Percentiles rank a stretch among this genome's conserved stretches.
phyloP scores from a whole-genome alignment of 2,329 filamentous ascomycete species.

The Davidsoniella eucalypti region DNA sequence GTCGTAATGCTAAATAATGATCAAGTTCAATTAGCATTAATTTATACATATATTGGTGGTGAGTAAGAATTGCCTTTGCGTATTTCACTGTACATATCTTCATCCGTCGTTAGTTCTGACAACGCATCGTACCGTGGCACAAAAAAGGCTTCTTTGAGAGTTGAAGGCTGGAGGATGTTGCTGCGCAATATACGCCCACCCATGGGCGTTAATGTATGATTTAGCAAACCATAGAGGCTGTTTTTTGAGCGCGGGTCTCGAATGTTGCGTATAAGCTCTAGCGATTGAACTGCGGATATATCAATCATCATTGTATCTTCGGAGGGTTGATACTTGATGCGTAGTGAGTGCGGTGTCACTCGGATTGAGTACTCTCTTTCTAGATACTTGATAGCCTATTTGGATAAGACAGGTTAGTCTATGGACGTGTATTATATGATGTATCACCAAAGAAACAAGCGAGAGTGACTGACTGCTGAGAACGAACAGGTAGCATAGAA shows the following conservation, averaged over 20 bases:
- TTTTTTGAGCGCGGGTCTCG: constrained; percentile 62
- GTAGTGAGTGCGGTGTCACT: constrained; percentile 64
- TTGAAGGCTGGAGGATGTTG: constrained; percentile 80
- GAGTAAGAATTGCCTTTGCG: constrained; percentile 38
- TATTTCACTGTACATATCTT: constrained; percentile 68
- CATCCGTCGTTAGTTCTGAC: constrained; percentile 62
- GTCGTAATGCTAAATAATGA: constrained; percentile 15
- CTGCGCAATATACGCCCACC: constrained; percentile 67
- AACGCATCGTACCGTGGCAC: constrained; percentile 63
- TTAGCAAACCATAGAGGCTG: constrained; percentile 70
- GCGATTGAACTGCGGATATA: constrained; percentile 64
- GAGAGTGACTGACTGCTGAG: constrained; percentile 47
- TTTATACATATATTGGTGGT: neutral
- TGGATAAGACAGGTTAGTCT: constrained; percentile 13
- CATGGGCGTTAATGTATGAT: constrained; percentile 78
- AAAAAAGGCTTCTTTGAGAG: constrained; percentile 47
- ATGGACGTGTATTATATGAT: neutral
- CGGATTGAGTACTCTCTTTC: constrained; percentile 50
- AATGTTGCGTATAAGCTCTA: constrained; percentile 83
- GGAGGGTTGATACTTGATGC: constrained; percentile 73
- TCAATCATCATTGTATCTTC: constrained; percentile 96
- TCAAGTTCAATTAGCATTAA: neutral
- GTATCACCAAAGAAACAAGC: neutral
- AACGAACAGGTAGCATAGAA: constrained; percentile 76
- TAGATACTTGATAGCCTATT: constrained; percentile 63